Conservation (phyloP, 2,329 filamentous ascomycete species). For the Phyllosticta paracitricarpa region DNA sequence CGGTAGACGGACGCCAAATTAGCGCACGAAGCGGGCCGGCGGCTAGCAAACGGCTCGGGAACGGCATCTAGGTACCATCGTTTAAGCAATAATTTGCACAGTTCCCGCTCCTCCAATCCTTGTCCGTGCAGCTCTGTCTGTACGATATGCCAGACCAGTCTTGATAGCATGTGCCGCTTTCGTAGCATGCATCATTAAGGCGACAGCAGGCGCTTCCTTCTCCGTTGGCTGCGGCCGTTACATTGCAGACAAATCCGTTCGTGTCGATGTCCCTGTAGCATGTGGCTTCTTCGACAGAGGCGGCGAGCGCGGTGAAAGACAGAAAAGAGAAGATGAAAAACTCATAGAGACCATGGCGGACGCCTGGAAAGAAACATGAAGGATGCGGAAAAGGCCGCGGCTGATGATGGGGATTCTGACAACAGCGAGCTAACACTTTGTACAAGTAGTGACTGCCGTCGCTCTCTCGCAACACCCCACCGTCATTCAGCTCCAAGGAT, state of each 20-base stretch:
- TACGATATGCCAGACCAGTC: slow-evolving; percentile 9
- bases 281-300: background rate
- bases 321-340: background rate
- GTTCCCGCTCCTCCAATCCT: background rate
- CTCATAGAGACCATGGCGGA: background rate
- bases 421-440: background rate
- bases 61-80: background rate
- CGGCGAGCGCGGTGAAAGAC: background rate
- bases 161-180: slow-evolving; percentile 5
- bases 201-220: slow-evolving; percentile 3
- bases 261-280: slow-evolving; percentile 2
- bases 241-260: slow-evolving; percentile 4
- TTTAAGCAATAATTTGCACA: slow-evolving; percentile 1
- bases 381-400: background rate
- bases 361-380: too few species aligned
- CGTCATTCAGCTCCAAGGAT: background rate
- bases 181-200: slow-evolving; percentile 6
- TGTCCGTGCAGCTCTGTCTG: slow-evolving; percentile 5
- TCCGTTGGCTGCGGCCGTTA: slow-evolving; percentile 1
- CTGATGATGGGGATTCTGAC: background rate
- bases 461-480: background rate
- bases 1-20: background rate
- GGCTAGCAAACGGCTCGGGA: background rate
- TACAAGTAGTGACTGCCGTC: background rate
- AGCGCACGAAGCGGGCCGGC: background rate